These are phyloP conservation scores for Coprinopsis cinerea DNA, from an alignment of 768 basidiomycete species.

Conservation along the genomic window DNA sequence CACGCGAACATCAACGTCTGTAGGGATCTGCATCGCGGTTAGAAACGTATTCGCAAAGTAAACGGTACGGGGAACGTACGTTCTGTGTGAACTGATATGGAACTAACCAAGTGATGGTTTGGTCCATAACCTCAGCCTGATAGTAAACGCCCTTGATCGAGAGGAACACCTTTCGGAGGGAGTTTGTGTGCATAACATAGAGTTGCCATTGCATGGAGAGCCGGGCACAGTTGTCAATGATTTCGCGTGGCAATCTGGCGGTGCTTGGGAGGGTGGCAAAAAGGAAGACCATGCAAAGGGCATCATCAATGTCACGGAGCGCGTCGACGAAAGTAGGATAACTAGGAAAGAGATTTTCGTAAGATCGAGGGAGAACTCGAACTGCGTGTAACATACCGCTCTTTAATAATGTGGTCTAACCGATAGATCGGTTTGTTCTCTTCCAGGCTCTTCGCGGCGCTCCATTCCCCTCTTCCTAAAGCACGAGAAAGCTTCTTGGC, in stretches of 20 bases:
- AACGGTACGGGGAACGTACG: constrained; percentile 37
- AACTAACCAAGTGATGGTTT: constrained; percentile 92
- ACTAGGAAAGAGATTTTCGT: constrained; percentile 33
- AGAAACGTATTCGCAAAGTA: constrained; percentile 6
- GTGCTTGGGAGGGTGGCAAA: constrained; percentile 91
- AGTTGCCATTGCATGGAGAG: constrained; percentile 95
- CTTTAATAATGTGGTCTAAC: constrained; percentile 96
- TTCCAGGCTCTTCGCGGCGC: constrained; percentile 87
- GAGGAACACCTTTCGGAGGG: constrained; percentile 86
- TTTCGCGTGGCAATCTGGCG: constrained; percentile 69
- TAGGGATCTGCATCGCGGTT: constrained; percentile 58
- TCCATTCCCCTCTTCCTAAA: constrained; percentile 93
- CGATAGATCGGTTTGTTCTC: constrained; percentile 88
- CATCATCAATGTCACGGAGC: constrained; percentile 94
- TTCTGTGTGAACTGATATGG: constrained; percentile 97
- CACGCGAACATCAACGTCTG: constrained; percentile 95
- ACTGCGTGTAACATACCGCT: constrained; percentile 55
- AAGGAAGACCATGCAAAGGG: constrained; percentile 89
- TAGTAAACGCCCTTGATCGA: constrained; percentile 99
- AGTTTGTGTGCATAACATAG: constrained; percentile 83
- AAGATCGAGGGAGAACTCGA: background rate
- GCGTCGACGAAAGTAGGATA: constrained; percentile 98
- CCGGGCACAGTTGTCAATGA: constrained; percentile 86
- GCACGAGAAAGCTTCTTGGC: constrained; percentile 95
- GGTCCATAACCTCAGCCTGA: constrained; percentile 91